These are phyloP conservation scores for Cutaneotrichosporon mucoides DNA, from an alignment of 1,284 basidiomycete species.

Conservation along the genomic window DNA sequence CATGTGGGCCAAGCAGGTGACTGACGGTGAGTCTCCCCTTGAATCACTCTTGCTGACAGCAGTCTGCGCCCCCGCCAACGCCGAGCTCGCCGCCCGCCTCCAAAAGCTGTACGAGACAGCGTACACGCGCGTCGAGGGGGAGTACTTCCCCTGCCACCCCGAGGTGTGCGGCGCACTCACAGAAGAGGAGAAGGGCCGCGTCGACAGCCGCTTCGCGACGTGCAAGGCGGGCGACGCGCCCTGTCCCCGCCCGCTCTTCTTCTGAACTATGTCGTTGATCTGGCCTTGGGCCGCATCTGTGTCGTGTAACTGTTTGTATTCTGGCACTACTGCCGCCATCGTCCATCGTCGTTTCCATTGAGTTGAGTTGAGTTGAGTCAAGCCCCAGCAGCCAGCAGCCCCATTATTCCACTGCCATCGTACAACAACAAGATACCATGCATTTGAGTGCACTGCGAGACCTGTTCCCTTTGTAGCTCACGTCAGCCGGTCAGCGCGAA, in stretches of 20 bases:
- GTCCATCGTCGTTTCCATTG: neutral
- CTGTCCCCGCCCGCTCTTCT: constrained; percentile 40
- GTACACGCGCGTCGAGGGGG: constrained; percentile 39
- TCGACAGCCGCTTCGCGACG: constrained; percentile 33
- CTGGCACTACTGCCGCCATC: constrained; percentile 1
- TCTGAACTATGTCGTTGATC: constrained; percentile 16
- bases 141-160: constrained; percentile 45
- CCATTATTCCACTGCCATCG: neutral
- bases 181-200: constrained; percentile 40
- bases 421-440: constrained; percentile 3
- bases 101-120: constrained; percentile 46
- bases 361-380: too few species aligned
- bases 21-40: constrained; percentile 31
- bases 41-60: constrained; percentile 1
- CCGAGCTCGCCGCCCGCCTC: constrained; percentile 35
- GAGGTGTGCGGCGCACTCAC: constrained; percentile 41
- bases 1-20: constrained; percentile 50
- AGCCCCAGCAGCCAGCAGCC: too few species aligned
- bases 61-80: constrained; percentile 44
- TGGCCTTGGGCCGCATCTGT: neutral
- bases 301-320: constrained; percentile 1
- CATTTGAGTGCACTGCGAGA: neutral
- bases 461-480: neutral
- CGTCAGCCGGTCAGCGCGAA: neutral
- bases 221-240: constrained; percentile 35